These are phyloP conservation scores for Halophytophthora batemanensis DNA, from an alignment of 352 stramenopile species.

Conservation along the genomic window DNA sequence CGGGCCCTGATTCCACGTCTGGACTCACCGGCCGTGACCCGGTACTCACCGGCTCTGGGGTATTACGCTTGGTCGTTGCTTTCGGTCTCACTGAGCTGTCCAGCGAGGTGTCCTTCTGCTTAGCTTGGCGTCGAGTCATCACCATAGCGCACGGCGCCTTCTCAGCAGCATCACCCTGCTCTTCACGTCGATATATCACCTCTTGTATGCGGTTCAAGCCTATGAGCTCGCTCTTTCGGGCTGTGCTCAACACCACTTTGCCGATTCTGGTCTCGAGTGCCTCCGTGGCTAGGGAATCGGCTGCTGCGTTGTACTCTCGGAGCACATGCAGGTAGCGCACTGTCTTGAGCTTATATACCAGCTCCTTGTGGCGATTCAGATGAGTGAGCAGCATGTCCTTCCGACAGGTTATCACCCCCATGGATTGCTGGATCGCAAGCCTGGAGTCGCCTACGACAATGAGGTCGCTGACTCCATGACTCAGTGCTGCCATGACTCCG, in stretches of 20 bases:
- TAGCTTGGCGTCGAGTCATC: slow-evolving; percentile 1
- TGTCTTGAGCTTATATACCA: neutral
- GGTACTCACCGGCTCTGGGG: neutral
- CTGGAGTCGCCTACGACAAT: slow-evolving; percentile 14
- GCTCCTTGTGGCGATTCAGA: slow-evolving; percentile 1
- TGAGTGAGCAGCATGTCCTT: slow-evolving; percentile 4
- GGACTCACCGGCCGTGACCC: too few species aligned
- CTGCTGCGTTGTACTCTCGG: slow-evolving; percentile 3
- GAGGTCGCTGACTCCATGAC: slow-evolving; percentile 1
- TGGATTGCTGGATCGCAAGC: slow-evolving; percentile 15
- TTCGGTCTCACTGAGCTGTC: too few species aligned
- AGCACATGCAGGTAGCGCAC: slow-evolving; percentile 5
- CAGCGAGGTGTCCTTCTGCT: neutral
- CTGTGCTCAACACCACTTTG: neutral
- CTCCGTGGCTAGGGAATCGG: slow-evolving; percentile 6
- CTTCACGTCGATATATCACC: slow-evolving; percentile 1
- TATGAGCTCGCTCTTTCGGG: neutral
- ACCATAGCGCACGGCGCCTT: neutral
- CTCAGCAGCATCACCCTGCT: neutral
- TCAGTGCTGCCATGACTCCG: neutral
- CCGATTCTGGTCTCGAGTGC: slow-evolving; percentile 1
- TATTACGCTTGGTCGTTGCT: neutral
- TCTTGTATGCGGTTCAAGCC: slow-evolving; percentile 3
- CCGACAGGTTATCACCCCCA: slow-evolving; percentile 4
- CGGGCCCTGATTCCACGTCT: too few species aligned